Evolutionary conservation across 2,329 filamentous ascomycete species (phyloP), one percentile per base, ranked within the genome.

Genomic region (Colletotrichum cereale): DNA sequence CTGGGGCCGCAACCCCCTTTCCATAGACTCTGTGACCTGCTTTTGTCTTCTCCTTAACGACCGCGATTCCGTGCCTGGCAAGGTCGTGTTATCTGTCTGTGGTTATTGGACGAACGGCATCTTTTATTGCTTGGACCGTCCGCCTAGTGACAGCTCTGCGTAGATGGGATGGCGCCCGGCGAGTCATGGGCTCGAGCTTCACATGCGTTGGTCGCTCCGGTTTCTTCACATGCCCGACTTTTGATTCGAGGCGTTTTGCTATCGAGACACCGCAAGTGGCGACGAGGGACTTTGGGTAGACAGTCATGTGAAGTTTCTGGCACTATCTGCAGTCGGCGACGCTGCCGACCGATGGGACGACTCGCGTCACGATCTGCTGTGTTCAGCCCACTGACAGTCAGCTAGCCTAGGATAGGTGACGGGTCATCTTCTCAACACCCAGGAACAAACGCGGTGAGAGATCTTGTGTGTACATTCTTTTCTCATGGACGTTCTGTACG

Each of bases 41-140:
- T 47, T 34, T 58, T 42, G 38, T 62, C 56, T 67, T 47, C 52
- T 53, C 53, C 36, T 52, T n/a, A 29, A 53, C 42, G 12, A 14
- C n/a, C 4, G 36, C 21, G 50, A 26, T 62, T 62, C 57, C 8
- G 67, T 67, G 48, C 58, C 53, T 68, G 65, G 42, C 24, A 47
- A 24, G 21, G 10, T 24, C 10, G 7, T 24, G 38, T 53, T 53
- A 63, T 55, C 29, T 53, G 53, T 44, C 36, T 26, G 34, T 18
- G 16, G 58, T 29, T 24, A 71, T 68, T 68, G 68, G 65, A 71
- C 44, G 65, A 68, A 68, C 58, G 58, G 50, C 14, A 29, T 29
- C 6, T 68, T 36, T 52, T 42, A 47, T 29, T 58, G 68, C 57
- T 62, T 52, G 42, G 64, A 55, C 65, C 58, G 31, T 44, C 34